phyloP scores from a whole-genome alignment of 148 eudicot genomes.

The Polygonum aviculare region DNA sequence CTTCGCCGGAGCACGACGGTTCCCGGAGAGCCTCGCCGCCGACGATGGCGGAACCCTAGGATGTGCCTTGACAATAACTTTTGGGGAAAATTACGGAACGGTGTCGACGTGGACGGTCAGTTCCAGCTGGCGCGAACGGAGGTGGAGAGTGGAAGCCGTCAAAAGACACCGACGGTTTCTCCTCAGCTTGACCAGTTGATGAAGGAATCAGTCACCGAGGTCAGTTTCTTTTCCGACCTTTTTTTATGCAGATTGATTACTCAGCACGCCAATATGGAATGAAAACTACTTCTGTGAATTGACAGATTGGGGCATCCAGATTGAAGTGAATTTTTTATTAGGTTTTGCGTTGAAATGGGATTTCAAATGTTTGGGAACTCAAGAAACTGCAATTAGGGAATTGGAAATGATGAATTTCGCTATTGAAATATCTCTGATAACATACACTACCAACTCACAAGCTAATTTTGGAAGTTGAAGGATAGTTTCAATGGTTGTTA shows the following conservation, averaged over 20 bases:
- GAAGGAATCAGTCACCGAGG: slow-evolving; percentile 13
- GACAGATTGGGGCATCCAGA: neutral
- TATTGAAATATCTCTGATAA: neutral
- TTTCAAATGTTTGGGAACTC: neutral
- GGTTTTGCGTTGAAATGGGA: neutral
- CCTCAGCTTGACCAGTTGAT: slow-evolving; percentile 13
- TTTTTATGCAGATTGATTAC: neutral
- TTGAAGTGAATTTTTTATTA: neutral
- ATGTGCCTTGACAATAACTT: neutral
- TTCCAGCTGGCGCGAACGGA: neutral
- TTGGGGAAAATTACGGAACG: neutral
- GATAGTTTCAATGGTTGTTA: neutral
- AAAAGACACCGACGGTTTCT: slow-evolving; percentile 6
- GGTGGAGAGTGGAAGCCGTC: neutral
- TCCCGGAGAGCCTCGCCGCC: neutral
- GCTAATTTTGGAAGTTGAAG: too few species aligned
- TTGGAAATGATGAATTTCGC: neutral
- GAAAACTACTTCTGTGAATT: neutral
- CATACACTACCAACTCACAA: too few species aligned
- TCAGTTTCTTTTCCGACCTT: neutral
- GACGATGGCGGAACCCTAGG: neutral
- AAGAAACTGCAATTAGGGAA: neutral
- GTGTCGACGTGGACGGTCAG: neutral
- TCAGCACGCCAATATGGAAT: neutral
- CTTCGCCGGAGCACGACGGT: neutral